Conservation (phyloP, 805 yeast genomes). For the Kluyveromyces lactis region DNA sequence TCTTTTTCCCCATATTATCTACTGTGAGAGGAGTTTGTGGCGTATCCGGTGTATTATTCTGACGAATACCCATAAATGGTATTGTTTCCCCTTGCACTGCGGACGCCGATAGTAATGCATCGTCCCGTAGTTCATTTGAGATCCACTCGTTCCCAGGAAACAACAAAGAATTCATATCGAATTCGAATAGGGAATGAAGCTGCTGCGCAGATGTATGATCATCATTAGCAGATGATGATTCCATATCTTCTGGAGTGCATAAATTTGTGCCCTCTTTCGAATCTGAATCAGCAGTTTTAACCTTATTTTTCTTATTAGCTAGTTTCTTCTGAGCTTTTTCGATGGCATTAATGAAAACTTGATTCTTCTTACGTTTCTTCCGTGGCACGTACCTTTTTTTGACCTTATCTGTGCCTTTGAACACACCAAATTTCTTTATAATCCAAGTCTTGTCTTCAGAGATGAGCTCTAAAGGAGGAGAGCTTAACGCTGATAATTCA, state of each 20-base stretch:
- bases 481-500: constrained; percentile 43
- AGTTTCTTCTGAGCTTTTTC: constrained; percentile 1
- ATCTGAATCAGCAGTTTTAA: background rate
- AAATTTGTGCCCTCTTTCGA: background rate
- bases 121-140: constrained; percentile 61
- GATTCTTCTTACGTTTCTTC: constrained; percentile 8
- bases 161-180: constrained; percentile 9
- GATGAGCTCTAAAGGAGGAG: constrained; percentile 36
- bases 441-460: constrained; percentile 40
- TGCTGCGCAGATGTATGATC: background rate
- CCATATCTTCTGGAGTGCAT: no score
- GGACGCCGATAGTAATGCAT: constrained; percentile 65
- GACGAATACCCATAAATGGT: constrained; percentile 19
- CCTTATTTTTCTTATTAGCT: constrained; percentile 1
- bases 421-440: constrained; percentile 80
- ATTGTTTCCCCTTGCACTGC: constrained; percentile 36
- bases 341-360: constrained; percentile 1
- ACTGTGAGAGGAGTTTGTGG: background rate
- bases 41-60: constrained; percentile 2
- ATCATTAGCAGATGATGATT: background rate
- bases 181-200: constrained; percentile 4
- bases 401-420: constrained; percentile 36
- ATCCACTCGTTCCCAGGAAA: constrained; percentile 53
- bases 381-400: constrained; percentile 16
- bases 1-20: background rate